Base-by-base conservation (phyloP, 768 basidiomycete genomes). In the Tephrocybe rancida region DNA sequence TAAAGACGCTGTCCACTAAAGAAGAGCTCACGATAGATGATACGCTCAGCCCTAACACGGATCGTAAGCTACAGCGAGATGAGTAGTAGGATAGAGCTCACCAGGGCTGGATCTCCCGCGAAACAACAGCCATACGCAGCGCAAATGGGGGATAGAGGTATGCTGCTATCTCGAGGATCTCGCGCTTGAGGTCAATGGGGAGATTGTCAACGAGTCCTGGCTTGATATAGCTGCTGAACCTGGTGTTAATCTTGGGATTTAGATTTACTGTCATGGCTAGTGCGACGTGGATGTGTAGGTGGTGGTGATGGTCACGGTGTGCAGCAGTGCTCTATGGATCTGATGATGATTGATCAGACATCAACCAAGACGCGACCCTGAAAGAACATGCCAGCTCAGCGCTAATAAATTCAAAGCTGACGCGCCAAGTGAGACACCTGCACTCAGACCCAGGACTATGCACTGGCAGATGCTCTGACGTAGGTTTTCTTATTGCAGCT, bases 1-100 rank as follows among this genome's bases (percentile, higher is more conserved):
- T 44, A 39, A 39, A 18, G 24, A 27, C 34, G 58, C 25, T 53
- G 47, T 0, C 50, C 52, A 41, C 44, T 46, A 49, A 63, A 59
- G 55, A 48, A 58, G 21, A 63, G 55, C 35, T 58, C 60, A 22
- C 45, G 57, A 44, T 61, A 61, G 42, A 61, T 59, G 22, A 61
- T 58, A 19, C 50, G 58, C 39, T 63, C 62, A 3, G 61, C 55
- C 62, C 62, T 61, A 29, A 4, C 1, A 4, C 52, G 38, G 48
- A 29, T 34, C 21, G 21, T 16, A 30, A n/a, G n/a, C n/a, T n/a
- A n/a, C n/a, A n/a, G n/a, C n/a, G n/a, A n/a, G n/a, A n/a, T n/a
- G n/a, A n/a, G 10, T 22, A 18, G 35, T 29, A 29, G 14, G 14
- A 27, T 14, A 0, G 18, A 16, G 29, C 56, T 43, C 44, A 64